phyloP scores from a whole-genome alignment of 2,329 filamentous ascomycete species.

The Chalara sp. region DNA sequence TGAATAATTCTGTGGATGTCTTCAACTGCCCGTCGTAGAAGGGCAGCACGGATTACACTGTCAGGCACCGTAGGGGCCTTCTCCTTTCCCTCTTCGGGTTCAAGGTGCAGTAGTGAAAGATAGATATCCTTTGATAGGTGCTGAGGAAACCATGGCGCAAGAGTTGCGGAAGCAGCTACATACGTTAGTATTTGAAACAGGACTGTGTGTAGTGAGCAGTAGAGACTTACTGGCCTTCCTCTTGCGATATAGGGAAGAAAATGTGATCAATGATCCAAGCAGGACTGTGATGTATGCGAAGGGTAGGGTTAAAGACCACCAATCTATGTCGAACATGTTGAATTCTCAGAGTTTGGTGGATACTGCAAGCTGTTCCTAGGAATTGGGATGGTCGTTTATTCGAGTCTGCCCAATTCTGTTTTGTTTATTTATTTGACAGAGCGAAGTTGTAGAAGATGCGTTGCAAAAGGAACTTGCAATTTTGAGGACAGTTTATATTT shows the following conservation, averaged over 20 bases:
- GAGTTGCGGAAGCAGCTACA: constrained; percentile 68
- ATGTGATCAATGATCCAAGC: constrained; percentile 80
- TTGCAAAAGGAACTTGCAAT: no score
- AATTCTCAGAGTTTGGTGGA: background rate
- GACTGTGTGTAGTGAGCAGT: constrained; percentile 4
- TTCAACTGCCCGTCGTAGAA: constrained; percentile 82
- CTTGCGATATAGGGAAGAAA: constrained; percentile 88
- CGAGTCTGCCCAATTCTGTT: background rate
- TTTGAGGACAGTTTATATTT: no score
- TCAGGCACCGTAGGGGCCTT: constrained; percentile 70
- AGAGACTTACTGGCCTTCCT: constrained; percentile 67
- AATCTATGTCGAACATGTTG: constrained; percentile 48
- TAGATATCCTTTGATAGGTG: constrained; percentile 94
- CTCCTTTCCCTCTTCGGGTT: constrained; percentile 53
- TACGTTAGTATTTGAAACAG: constrained; percentile 14
- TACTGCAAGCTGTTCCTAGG: no score
- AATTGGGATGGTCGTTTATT: no score
- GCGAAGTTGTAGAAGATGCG: no score
- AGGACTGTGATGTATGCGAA: constrained; percentile 86
- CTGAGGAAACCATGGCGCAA: constrained; percentile 89
- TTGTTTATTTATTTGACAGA: background rate
- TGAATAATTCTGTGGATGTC: constrained; percentile 90
- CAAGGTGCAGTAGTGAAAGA: constrained; percentile 80
- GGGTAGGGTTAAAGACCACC: constrained; percentile 79
- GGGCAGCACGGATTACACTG: constrained; percentile 77